These are phyloP conservation scores for Diplodia mutila DNA, from an alignment of 2,329 filamentous ascomycete species.

Conservation along the genomic window DNA sequence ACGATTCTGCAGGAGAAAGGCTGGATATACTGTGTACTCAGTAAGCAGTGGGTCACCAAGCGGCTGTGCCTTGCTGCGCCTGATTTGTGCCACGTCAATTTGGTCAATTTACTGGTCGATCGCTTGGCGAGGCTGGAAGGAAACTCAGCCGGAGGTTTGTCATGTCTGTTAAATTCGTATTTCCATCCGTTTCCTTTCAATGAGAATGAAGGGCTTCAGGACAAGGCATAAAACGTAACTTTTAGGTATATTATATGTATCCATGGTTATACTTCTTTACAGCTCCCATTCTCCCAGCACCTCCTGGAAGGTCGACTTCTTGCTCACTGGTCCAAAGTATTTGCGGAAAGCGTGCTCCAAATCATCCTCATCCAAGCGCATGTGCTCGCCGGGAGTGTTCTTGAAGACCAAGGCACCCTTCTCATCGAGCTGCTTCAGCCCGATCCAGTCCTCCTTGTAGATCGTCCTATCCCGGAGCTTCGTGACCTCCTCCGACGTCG, in stretches of 20 bases:
- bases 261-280: background rate
- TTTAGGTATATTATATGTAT: background rate
- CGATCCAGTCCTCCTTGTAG: slow-evolving; percentile 93
- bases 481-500: slow-evolving; percentile 63
- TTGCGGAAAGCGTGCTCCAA: slow-evolving; percentile 68
- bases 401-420: slow-evolving; percentile 79
- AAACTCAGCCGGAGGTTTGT: too few species aligned
- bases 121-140: too few species aligned
- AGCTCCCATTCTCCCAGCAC: slow-evolving; percentile 23
- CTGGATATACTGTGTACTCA: background rate
- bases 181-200: too few species aligned
- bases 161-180: too few species aligned
- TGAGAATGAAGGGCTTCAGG: too few species aligned
- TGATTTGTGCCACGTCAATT: background rate
- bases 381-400: slow-evolving; percentile 76
- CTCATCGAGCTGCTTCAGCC: slow-evolving; percentile 76
- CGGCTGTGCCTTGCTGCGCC: background rate
- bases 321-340: slow-evolving; percentile 60
- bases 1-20: too few species aligned
- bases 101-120: background rate
- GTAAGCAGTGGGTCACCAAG: too few species aligned
- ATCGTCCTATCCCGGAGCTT: slow-evolving; percentile 70
- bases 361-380: slow-evolving; percentile 71
- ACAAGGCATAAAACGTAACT: background rate
- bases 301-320: slow-evolving; percentile 13